Conservation (phyloP, 1,139 yeast species). For the Taphrina communis region DNA sequence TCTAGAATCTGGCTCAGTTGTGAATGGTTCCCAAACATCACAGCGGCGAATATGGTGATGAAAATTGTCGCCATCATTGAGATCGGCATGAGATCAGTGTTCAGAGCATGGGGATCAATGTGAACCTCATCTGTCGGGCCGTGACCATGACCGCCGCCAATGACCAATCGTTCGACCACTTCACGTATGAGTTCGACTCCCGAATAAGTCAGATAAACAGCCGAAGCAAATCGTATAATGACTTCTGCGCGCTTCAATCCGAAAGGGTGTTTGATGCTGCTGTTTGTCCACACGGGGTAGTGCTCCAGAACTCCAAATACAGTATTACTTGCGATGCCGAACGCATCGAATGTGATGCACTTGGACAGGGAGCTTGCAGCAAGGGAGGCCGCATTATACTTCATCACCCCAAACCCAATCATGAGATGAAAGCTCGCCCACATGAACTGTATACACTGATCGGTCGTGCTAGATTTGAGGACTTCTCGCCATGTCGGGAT, state of each 20-base stretch:
- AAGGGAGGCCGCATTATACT: slow-evolving; percentile 61
- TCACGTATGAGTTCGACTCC: slow-evolving; percentile 36
- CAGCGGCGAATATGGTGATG: slow-evolving; percentile 25
- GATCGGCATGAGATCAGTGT: slow-evolving; percentile 26
- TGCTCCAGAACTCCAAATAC: slow-evolving; percentile 81
- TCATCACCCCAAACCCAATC: slow-evolving; percentile 63
- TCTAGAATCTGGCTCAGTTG: slow-evolving; percentile 22
- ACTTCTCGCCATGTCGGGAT: slow-evolving; percentile 76
- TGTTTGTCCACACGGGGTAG: slow-evolving; percentile 86
- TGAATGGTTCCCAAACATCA: slow-evolving; percentile 23
- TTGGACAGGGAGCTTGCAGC: slow-evolving; percentile 84
- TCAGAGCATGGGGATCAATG: slow-evolving; percentile 34
- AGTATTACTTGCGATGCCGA: slow-evolving; percentile 74
- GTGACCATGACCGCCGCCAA: slow-evolving; percentile 39
- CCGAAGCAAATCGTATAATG: slow-evolving; percentile 81
- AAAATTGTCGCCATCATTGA: slow-evolving; percentile 19
- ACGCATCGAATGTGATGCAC: slow-evolving; percentile 81
- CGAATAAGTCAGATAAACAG: slow-evolving; percentile 70
- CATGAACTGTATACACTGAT: slow-evolving; percentile 62
- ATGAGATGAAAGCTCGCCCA: slow-evolving; percentile 74
- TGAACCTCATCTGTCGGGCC: slow-evolving; percentile 35
- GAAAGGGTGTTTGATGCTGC: slow-evolving; percentile 86
- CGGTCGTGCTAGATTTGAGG: slow-evolving; percentile 4
- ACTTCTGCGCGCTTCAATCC: slow-evolving; percentile 90
- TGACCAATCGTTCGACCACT: slow-evolving; percentile 26